Conservation (phyloP, 208 protist genomes). For the Leishmania lainsoni region DNA sequence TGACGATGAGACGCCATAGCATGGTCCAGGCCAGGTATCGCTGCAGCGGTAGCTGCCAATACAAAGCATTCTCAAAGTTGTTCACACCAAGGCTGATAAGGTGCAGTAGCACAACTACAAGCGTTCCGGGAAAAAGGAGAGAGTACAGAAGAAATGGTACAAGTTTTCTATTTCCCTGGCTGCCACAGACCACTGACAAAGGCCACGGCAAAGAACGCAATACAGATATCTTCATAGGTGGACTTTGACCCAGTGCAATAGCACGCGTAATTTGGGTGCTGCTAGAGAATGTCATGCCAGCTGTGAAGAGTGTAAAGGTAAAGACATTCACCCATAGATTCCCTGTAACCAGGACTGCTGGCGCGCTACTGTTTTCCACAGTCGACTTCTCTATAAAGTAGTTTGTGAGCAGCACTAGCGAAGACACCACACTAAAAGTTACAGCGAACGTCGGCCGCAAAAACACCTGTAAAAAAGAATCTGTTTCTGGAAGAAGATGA, state of each 20-base stretch:
- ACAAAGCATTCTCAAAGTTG: constrained; percentile 25
- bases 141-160: constrained; percentile 42
- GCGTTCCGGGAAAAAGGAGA: constrained; percentile 33
- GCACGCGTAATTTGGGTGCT: constrained; percentile 43
- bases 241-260: constrained; percentile 40
- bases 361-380: constrained; percentile 38
- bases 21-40: constrained; percentile 38
- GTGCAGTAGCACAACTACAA: constrained; percentile 31
- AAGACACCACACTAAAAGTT: constrained; percentile 33
- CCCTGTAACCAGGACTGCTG: constrained; percentile 32
- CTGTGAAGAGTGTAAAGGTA: constrained; percentile 36
- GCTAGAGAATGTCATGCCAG: constrained; percentile 35
- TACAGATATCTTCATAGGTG: constrained; percentile 33
- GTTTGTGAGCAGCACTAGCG: constrained; percentile 35
- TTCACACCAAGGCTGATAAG: constrained; percentile 31
- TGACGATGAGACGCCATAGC: constrained; percentile 40
- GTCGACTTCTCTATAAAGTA: constrained; percentile 54
- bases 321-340: constrained; percentile 38
- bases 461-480: constrained; percentile 44
- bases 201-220: constrained; percentile 42
- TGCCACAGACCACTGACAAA: constrained; percentile 37
- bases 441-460: constrained; percentile 46
- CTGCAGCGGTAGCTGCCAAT: constrained; percentile 45
- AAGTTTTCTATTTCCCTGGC: constrained; percentile 35
- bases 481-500: constrained; percentile 40